A percentile compares a stretch with the other conserved stretches of the same genome.
phyloP scores from a whole-genome alignment of 805 yeast genomes.

The Groenewaldozyma salmanticensis region DNA sequence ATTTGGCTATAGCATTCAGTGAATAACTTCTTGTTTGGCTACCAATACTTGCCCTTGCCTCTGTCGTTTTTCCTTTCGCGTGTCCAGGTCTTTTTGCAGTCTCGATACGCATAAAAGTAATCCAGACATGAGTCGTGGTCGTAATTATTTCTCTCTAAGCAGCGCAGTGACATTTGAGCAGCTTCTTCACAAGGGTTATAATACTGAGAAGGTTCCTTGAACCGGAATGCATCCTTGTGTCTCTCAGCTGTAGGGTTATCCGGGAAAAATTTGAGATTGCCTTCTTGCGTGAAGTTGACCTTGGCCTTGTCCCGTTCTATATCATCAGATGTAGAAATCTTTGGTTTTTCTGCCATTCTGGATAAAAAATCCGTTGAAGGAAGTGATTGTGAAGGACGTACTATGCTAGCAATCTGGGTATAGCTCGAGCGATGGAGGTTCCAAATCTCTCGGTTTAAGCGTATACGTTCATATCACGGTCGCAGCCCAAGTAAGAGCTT shows the following conservation, averaged over 20 bases:
- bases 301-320: constrained; percentile 29
- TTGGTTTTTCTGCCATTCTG: too few relatives aligned
- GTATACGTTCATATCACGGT: too few relatives aligned
- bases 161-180: constrained; percentile 74
- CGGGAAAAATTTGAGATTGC: constrained; percentile 64
- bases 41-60: constrained; percentile 9
- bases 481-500: too few relatives aligned
- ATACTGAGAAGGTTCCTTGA: constrained; percentile 72
- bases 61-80: constrained; percentile 12
- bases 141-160: constrained; percentile 70
- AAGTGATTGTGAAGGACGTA: too few relatives aligned
- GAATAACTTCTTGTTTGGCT: background rate
- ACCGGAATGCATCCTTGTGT: constrained; percentile 58
- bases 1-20: background rate
- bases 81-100: constrained; percentile 73
- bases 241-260: constrained; percentile 71
- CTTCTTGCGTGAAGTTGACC: constrained; percentile 51
- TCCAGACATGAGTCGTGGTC: constrained; percentile 62
- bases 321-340: background rate
- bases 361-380: too few relatives aligned
- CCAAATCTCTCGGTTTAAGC: too few relatives aligned
- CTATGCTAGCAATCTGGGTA: too few relatives aligned
- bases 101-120: constrained; percentile 87
- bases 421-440: too few relatives aligned
- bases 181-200: constrained; percentile 93